Conservation (phyloP, 148 eudicot genomes). For the Fagopyrum tataricum region DNA sequence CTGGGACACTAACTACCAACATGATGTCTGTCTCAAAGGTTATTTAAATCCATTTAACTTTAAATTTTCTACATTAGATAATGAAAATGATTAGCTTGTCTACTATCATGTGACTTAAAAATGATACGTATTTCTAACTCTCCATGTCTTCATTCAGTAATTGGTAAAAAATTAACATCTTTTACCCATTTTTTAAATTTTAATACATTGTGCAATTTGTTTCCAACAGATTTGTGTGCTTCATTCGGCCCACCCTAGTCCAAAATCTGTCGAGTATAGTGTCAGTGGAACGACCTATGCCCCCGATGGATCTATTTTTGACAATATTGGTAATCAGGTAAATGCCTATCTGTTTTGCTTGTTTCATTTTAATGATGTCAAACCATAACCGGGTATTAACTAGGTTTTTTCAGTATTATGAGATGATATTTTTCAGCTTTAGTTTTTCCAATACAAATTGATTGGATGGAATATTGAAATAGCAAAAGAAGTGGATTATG, state of each 20-base stretch:
- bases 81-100: constrained; percentile 3
- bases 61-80: neutral
- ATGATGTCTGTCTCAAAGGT: constrained; percentile 99
- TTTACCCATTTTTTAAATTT: neutral
- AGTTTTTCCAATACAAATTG: neutral
- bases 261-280: constrained; percentile 50
- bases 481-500: neutral
- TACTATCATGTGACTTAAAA: neutral
- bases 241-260: constrained; percentile 51
- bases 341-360: neutral
- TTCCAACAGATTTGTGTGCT: constrained; percentile 78
- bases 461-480: neutral
- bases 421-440: neutral
- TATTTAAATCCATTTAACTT: neutral
- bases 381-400: neutral
- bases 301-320: constrained; percentile 83
- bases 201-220: neutral
- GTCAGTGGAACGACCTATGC: constrained; percentile 95
- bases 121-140: neutral
- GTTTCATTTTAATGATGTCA: neutral
- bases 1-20: constrained; percentile 97
- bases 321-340: constrained; percentile 59
- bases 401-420: neutral
- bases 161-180: neutral
- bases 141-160: neutral